Conservation (phyloP, 805 yeast species). For the Candida qinlingensis region DNA sequence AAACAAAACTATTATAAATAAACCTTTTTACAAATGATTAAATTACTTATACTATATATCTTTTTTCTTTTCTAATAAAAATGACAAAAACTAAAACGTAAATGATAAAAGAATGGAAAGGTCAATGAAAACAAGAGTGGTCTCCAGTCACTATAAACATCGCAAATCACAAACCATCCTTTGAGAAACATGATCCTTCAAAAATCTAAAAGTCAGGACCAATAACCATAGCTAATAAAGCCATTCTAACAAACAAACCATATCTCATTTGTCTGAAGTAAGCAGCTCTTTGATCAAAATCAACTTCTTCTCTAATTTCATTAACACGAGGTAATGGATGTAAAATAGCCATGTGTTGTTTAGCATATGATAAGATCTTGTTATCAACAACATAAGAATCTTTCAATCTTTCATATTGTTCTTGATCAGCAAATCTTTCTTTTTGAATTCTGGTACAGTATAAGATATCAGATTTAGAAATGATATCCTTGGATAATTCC, state of each 20-base stretch:
- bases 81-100: not conserved
- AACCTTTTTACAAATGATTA: too few species aligned
- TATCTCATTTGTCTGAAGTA: constrained; percentile 99
- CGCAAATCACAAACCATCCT: not conserved
- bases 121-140: constrained; percentile 8
- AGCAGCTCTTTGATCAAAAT: constrained; percentile 98
- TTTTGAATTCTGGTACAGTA: constrained; percentile 98
- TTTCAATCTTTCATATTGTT: constrained; percentile 81
- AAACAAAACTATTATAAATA: too few species aligned
- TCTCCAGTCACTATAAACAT: constrained; percentile 19
- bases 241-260: constrained; percentile 98
- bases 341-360: constrained; percentile 98
- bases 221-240: constrained; percentile 93
- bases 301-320: constrained; percentile 97
- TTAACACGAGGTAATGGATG: constrained; percentile 97
- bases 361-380: constrained; percentile 84
- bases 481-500: constrained; percentile 75
- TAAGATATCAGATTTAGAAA: constrained; percentile 87
- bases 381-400: constrained; percentile 91
- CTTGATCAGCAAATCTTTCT: constrained; percentile 80
- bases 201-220: constrained; percentile 70
- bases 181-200: not conserved
- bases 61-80: not conserved
- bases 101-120: not conserved
- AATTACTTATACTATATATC: too few species aligned